phyloP scores from a whole-genome alignment of 306 rosid species.

The Quercus dentata region DNA sequence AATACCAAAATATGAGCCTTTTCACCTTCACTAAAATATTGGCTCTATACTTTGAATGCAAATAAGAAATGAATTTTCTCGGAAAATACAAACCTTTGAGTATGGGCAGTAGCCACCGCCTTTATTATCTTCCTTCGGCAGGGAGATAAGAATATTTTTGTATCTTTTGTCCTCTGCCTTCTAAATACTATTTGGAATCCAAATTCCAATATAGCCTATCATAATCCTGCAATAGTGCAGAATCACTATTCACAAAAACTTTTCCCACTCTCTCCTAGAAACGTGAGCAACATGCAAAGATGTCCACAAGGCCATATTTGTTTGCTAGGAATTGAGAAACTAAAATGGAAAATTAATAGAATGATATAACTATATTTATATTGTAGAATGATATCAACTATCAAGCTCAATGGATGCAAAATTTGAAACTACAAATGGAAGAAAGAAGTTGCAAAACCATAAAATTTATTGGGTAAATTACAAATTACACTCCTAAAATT shows the following conservation, averaged over 20 bases:
- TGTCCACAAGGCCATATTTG: neutral
- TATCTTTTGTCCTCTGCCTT: neutral
- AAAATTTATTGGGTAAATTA: too few relatives aligned
- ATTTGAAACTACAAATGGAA: too few relatives aligned
- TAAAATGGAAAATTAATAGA: neutral
- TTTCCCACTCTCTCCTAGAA: neutral
- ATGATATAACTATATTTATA: too few relatives aligned
- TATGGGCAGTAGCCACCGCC: neutral
- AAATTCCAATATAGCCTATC: neutral
- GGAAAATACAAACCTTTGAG: neutral
- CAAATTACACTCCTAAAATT: too few relatives aligned
- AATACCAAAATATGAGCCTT: neutral
- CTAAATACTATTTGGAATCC: neutral
- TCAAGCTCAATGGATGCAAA: neutral
- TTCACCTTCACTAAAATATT: neutral
- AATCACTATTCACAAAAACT: too few relatives aligned
- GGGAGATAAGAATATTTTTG: constrained; percentile 21
- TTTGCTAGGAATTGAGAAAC: neutral
- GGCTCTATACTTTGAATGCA: neutral
- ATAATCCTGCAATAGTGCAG: neutral
- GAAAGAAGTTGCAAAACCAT: too few relatives aligned
- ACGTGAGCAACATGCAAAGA: neutral
- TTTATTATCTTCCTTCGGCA: constrained; percentile 3
- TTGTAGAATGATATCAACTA: too few relatives aligned
- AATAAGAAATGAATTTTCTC: neutral